Evolutionary conservation across 306 rosid genomes (phyloP).

Genomic region (Mucuna pruriens): DNA sequence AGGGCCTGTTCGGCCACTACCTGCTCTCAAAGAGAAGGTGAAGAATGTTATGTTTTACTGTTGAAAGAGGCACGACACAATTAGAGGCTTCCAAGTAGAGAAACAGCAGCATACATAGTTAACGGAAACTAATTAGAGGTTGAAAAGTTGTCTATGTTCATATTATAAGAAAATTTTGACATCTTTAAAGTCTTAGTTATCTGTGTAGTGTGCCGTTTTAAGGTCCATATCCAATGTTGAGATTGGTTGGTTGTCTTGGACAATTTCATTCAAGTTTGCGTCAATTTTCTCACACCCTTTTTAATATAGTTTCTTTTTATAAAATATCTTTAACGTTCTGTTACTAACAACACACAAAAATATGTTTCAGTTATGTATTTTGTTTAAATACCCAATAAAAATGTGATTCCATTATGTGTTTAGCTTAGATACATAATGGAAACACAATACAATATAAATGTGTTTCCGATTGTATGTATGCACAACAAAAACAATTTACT

Average conservation of each 20-base stretch:
- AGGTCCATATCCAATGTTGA: not conserved
- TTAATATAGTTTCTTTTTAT: too few relatives aligned
- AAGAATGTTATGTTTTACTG: conserved; percentile 79
- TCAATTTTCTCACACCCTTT: too few relatives aligned
- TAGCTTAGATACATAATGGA: too few relatives aligned
- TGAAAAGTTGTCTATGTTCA: conserved; percentile 18
- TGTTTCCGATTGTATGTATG: too few relatives aligned
- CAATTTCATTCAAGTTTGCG: too few relatives aligned
- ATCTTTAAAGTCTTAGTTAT: not conserved
- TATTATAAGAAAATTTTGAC: conserved; percentile 16
- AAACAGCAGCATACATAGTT: conserved; percentile 8
- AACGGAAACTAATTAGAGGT: not conserved
- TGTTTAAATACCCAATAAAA: too few relatives aligned
- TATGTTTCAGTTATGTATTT: too few relatives aligned
- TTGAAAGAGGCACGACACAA: conserved; percentile 13
- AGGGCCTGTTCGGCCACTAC: conserved; percentile 63
- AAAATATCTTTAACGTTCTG: too few relatives aligned
- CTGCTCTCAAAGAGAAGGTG: conserved; percentile 72
- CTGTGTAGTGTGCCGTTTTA: not conserved
- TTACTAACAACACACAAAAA: too few relatives aligned
- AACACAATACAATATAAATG: too few relatives aligned
- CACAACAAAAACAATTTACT: too few relatives aligned
- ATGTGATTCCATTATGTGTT: too few relatives aligned
- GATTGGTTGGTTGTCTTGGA: not conserved
- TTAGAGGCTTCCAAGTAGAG: conserved; percentile 18